phyloP scores from a whole-genome alignment of 2,329 filamentous ascomycete genomes.

The Xylariaceae sp. region DNA sequence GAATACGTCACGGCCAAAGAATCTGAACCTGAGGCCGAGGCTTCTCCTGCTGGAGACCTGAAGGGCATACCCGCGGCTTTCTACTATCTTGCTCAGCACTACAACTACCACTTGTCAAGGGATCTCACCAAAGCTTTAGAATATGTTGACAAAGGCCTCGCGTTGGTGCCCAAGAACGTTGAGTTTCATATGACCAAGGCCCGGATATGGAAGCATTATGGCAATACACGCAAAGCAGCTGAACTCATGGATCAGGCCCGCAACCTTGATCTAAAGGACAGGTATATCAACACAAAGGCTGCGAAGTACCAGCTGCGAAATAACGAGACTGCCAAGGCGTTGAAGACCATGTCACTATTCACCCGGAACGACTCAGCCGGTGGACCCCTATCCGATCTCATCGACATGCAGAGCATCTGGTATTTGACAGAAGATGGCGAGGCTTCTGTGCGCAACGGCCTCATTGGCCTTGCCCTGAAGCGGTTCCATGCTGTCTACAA shows the following conservation, averaged over 20 bases:
- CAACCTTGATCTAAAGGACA: conserved; percentile 78
- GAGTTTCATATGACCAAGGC: conserved; percentile 96
- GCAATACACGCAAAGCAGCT: conserved; percentile 72
- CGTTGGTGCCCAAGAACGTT: conserved; percentile 71
- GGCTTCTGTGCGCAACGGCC: conserved; percentile 75
- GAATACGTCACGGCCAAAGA: conserved; percentile 62
- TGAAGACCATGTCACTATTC: conserved; percentile 89
- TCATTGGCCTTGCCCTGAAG: conserved; percentile 82
- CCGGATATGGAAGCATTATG: conserved; percentile 86
- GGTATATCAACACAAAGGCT: conserved; percentile 97
- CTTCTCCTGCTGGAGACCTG: conserved; percentile 42
- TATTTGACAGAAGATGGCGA: conserved; percentile 93
- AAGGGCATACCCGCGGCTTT: conserved; percentile 73
- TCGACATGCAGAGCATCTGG: conserved; percentile 99
- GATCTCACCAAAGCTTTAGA: conserved; percentile 75
- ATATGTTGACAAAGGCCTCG: conserved; percentile 78
- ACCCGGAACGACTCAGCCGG: conserved; percentile 85
- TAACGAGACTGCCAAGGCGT: conserved; percentile 77
- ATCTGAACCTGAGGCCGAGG: conserved; percentile 36
- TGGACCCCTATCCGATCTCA: conserved; percentile 81
- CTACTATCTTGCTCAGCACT: conserved; percentile 95
- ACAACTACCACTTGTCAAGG: conserved; percentile 86
- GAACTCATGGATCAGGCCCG: conserved; percentile 86
- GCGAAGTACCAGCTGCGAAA: conserved; percentile 96
- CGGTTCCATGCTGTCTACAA: conserved; percentile 82